Percentiles rank a stretch among this genome's conserved stretches.
Evolutionary conservation across 495 filamentous ascomycete genomes (phyloP).

Genomic region (Hypoxylon rickii): DNA sequence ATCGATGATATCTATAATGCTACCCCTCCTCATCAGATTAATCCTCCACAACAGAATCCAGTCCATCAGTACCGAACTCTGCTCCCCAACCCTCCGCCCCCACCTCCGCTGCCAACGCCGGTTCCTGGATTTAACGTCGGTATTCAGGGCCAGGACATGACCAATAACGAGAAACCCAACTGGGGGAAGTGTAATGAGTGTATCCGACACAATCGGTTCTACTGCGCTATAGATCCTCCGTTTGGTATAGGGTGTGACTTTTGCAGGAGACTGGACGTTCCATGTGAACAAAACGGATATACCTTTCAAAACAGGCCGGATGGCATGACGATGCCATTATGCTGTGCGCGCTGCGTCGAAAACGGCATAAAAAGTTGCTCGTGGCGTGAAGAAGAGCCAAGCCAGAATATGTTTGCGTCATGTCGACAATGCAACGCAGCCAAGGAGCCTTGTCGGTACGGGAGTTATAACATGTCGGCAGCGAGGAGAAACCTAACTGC

Average conservation of each 20-base stretch:
- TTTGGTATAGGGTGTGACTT: slow-evolving; percentile 3
- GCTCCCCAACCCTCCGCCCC: no score
- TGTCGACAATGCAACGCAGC: neutral
- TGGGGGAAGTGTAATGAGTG: neutral
- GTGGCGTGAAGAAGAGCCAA: neutral
- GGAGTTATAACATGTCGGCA: no score
- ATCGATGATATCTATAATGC: no score
- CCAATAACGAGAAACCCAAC: no score
- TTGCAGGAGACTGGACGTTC: neutral
- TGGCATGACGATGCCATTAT: slow-evolving; percentile 5
- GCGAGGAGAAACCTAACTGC: no score
- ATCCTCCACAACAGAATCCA: no score
- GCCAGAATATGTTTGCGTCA: neutral
- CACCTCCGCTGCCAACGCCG: no score
- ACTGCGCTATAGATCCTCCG: neutral
- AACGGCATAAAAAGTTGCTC: neutral
- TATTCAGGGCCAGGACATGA: no score
- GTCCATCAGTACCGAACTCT: no score
- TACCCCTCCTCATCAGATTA: no score
- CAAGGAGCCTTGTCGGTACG: no score
- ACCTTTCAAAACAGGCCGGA: slow-evolving; percentile 4
- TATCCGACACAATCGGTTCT: neutral
- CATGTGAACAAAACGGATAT: neutral
- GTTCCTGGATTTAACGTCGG: no score
- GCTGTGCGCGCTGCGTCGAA: neutral